Evolutionary conservation across 192 early-diverging fungal genomes (phyloP).

Genomic region (Umbelopsis sp.): DNA sequence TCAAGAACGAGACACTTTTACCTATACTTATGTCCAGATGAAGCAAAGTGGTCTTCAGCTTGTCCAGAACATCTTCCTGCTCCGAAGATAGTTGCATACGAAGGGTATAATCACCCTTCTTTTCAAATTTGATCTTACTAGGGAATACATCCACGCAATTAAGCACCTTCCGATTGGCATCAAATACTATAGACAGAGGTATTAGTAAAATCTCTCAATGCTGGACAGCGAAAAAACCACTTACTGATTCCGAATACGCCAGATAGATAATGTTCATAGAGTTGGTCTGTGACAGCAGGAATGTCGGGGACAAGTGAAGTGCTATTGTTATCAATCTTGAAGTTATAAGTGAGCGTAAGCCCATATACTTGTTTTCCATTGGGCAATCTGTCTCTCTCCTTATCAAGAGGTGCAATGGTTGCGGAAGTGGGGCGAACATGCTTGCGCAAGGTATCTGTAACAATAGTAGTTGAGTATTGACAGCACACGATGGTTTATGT

Average conservation of each 20-base stretch:
- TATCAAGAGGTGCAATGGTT: constrained; percentile 60
- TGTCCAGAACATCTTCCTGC: constrained; percentile 70
- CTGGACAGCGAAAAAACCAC: neutral
- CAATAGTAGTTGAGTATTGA: neutral
- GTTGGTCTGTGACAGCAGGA: constrained; percentile 59
- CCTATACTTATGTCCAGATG: constrained; percentile 67
- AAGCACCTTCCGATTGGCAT: constrained; percentile 77
- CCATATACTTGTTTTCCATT: constrained; percentile 68
- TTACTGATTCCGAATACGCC: constrained; percentile 61
- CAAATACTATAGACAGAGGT: constrained; percentile 59
- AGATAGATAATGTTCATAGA: constrained; percentile 85
- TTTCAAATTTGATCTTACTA: constrained; percentile 64
- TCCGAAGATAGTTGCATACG: constrained; percentile 78
- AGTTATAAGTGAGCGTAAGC: constrained; percentile 76
- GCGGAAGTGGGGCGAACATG: constrained; percentile 67
- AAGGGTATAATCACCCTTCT: constrained; percentile 84
- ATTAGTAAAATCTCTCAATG: neutral
- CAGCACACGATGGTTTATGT: neutral
- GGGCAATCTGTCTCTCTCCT: constrained; percentile 78
- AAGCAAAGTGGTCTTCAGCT: constrained; percentile 64
- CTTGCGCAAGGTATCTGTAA: constrained; percentile 64
- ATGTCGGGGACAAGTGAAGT: constrained; percentile 60
- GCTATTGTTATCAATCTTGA: constrained; percentile 61
- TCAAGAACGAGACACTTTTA: constrained; percentile 54
- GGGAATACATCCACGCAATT: constrained; percentile 75